Conservation (phyloP, 345 rosid genomes). For the Boechera stricta region DNA sequence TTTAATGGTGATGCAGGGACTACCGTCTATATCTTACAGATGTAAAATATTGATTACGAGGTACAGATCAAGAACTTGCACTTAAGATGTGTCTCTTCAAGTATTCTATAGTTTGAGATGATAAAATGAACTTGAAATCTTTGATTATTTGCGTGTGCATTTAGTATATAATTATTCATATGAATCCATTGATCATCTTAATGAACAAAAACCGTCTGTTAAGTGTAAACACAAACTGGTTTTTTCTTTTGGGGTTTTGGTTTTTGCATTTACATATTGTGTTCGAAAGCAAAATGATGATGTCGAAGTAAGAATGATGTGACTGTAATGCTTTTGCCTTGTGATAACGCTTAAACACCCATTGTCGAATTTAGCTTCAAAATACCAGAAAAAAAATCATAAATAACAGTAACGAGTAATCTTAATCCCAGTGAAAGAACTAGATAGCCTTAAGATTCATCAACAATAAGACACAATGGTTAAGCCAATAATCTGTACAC, state of each 20-base stretch:
- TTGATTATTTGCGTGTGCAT: not conserved
- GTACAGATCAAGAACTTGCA: not conserved
- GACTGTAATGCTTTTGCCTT: conserved; percentile 26
- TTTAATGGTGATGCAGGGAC: conserved; percentile 2
- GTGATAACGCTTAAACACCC: conserved; percentile 6
- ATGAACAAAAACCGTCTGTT: not conserved
- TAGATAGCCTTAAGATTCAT: conserved; percentile 11
- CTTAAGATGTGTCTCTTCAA: not conserved
- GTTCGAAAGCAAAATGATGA: conserved; percentile 23
- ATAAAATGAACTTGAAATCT: not conserved
- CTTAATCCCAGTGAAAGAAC: conserved; percentile 1
- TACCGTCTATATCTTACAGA: conserved; percentile 10
- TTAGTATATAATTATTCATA: not conserved
- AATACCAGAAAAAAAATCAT: conserved; percentile 1
- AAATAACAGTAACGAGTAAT: not conserved
- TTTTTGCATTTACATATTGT: not conserved
- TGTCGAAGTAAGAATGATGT: conserved; percentile 5
- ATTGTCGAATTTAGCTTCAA: conserved; percentile 2
- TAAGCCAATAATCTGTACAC: conserved; percentile 16
- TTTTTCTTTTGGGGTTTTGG: not conserved
- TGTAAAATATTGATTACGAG: conserved; percentile 6
- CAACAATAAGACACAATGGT: conserved; percentile 21
- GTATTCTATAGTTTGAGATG: not conserved
- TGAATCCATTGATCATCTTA: not conserved
- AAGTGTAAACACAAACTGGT: not conserved